phyloP scores from a whole-genome alignment of 1,284 basidiomycete genomes.

The Xerocomus nothofagi region DNA sequence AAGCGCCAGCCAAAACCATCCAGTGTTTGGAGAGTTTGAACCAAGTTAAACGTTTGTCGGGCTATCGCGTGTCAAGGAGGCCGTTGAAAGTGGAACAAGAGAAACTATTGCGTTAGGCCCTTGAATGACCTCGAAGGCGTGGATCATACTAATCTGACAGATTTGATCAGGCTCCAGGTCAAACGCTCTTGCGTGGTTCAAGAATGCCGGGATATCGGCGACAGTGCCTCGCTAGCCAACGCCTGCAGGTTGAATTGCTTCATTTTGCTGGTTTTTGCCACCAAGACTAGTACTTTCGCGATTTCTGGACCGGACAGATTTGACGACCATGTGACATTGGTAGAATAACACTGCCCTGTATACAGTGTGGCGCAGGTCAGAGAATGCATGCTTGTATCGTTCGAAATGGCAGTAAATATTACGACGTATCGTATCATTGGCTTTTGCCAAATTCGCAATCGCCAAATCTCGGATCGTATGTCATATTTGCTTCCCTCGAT shows the following conservation, averaged over 20 bases:
- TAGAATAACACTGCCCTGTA: neutral
- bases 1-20: slow-evolving; percentile 26
- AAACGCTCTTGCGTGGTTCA: neutral
- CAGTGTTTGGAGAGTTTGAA: slow-evolving; percentile 21
- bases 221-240: neutral
- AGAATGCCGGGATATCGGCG: neutral
- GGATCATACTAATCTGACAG: neutral
- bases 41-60: slow-evolving; percentile 2
- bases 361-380: slow-evolving; percentile 7
- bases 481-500: neutral
- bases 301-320: neutral
- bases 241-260: neutral
- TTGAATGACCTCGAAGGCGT: neutral
- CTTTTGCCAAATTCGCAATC: neutral
- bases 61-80: neutral
- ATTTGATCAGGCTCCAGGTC: neutral
- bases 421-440: neutral
- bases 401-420: neutral
- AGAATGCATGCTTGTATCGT: neutral
- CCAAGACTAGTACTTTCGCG: neutral
- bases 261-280: neutral
- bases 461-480: slow-evolving; percentile 1
- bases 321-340: slow-evolving; percentile 4
- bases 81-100: neutral
- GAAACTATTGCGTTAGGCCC: neutral